Conservation (phyloP, 345 rosid genomes). For the Sisymbrium altissimum region DNA sequence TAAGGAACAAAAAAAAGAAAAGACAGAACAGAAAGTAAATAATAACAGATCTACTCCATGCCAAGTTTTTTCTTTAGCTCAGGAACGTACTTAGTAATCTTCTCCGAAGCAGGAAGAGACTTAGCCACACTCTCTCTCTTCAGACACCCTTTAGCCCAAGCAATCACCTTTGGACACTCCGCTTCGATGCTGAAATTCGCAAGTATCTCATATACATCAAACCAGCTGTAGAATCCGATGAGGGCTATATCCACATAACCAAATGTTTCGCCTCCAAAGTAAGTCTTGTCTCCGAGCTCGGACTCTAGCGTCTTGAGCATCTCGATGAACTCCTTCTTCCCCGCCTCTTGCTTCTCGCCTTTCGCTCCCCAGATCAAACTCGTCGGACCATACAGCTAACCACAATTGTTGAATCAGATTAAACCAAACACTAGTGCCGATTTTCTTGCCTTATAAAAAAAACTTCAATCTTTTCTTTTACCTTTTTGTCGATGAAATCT, state of each 20-base stretch:
- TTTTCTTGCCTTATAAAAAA: neutral
- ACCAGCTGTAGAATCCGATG: slow-evolving; percentile 15
- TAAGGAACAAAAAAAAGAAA: neutral
- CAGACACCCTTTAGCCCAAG: neutral
- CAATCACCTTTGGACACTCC: neutral
- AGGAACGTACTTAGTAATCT: neutral
- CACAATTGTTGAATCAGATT: neutral
- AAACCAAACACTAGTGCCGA: neutral
- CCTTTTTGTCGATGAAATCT: slow-evolving; percentile 70
- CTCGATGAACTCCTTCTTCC: neutral
- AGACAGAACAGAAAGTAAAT: neutral
- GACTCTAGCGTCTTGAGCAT: neutral
- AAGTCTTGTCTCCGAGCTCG: neutral
- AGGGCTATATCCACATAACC: slow-evolving; percentile 20
- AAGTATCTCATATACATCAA: neutral
- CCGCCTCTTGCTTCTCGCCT: neutral
- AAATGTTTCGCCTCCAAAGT: slow-evolving; percentile 14
- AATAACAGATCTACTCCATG: neutral
- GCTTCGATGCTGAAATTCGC: neutral
- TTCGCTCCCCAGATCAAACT: neutral
- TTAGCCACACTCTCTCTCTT: neutral
- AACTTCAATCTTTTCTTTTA: neutral
- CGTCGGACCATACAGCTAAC: slow-evolving; percentile 5
- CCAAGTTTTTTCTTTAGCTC: neutral
- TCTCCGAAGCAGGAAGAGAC: neutral